These are phyloP conservation scores for Moringa oleifera DNA, from an alignment of 345 rosid genomes.

Conservation along the genomic window DNA sequence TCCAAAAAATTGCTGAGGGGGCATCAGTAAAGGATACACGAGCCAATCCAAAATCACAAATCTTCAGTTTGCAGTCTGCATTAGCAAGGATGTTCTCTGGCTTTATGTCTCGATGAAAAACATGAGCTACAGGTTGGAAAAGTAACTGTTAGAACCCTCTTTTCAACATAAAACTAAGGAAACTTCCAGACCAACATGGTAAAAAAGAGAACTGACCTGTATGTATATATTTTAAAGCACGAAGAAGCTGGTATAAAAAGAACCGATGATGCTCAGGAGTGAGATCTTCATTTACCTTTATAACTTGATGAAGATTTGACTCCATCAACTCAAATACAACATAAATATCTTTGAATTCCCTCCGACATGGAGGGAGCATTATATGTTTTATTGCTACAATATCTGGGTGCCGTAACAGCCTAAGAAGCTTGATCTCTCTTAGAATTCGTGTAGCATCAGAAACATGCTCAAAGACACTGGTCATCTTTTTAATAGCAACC, in stretches of 20 bases:
- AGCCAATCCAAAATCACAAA: constrained; percentile 98
- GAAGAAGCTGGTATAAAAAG: constrained; percentile 98
- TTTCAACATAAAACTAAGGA: not conserved
- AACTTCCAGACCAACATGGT: constrained; percentile 9
- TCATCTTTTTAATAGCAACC: constrained; percentile 96
- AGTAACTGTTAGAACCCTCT: not conserved
- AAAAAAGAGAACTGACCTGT: constrained; percentile 53
- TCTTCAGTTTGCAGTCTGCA: constrained; percentile 95
- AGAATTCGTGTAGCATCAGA: constrained; percentile 90
- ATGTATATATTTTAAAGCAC: constrained; percentile 89
- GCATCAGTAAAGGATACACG: constrained; percentile 87
- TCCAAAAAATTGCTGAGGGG: constrained; percentile 98
- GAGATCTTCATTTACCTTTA: constrained; percentile 82
- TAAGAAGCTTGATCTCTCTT: constrained; percentile 92
- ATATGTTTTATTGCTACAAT: constrained; percentile 90
- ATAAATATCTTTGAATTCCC: constrained; percentile 90
- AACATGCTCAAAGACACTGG: constrained; percentile 83
- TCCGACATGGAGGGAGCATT: constrained; percentile 93
- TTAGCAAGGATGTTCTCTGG: constrained; percentile 95
- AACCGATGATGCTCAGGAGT: constrained; percentile 91
- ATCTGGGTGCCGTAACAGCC: constrained; percentile 79
- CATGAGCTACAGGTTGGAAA: constrained; percentile 51
- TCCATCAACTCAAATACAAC: constrained; percentile 99
- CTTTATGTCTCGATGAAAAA: constrained; percentile 94
- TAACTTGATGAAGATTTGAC: constrained; percentile 91